Evolutionary conservation across 73 alveolate species (phyloP), one percentile per base, ranked within the genome.

Genomic region (Paramecium sonneborni): DNA sequence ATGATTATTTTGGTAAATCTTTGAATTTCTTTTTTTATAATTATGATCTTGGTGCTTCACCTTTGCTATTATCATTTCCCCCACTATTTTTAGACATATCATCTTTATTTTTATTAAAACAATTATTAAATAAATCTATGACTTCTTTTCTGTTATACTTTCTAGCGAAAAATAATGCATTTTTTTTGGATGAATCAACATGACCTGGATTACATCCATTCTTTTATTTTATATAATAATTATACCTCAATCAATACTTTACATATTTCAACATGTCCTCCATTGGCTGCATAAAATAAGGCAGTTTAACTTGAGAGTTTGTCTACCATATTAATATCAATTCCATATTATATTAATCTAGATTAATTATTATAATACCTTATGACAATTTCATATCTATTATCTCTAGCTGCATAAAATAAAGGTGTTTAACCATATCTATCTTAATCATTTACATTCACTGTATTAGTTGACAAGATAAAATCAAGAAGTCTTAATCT

Each of bases 261-360:
- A 35, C 96, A 95, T 28, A 95, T 88, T 85, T 96, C 97, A 20
- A 92, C 79, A 85, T 97, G 96, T 76, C 99, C 98, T 79, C 97
- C 99, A 85, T 99, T 88, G 1, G 98, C 97, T 38, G 98, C 96
- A 85, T 98, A 98, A 90, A 94, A 98, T 28, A 98, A 88, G 21
- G 98, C 96, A 14, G 98, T 96, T 89, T 97, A 95, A 6, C 97
- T 96, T 92, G 96, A 92, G 23, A 93, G 76, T 23, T 38, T 88
- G 92, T 97, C 99, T 35, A 87, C 93, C 43, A 93, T 96, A 68
- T 95, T 96, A 23, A 95, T 74, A 88, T 96, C 95, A 12, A 96
- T 86, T 10, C 98, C 98, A 72, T 57, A 97, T 85, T 24, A 85
- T 90, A 30, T 94, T 95, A 48, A 96, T 92, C 86, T 35, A 5